Evolutionary conservation across 1,139 yeast species (phyloP), one percentile per base, ranked within the genome.

Genomic region (Yamadazyma conglobata): DNA sequence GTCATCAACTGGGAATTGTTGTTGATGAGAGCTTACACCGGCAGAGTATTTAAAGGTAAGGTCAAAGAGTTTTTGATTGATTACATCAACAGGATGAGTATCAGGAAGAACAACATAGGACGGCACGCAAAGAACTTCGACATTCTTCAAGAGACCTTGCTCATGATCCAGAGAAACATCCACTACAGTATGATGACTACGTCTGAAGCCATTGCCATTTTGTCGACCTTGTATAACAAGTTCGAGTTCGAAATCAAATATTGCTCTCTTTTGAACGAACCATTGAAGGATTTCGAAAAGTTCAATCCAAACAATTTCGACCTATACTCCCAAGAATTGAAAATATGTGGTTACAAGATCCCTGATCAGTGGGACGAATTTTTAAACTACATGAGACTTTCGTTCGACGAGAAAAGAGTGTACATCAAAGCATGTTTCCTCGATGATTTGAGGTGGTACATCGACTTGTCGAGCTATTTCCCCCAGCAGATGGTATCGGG

Each of bases 311-410:
- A 33, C 22, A 24, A 34, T 19, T 18, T 16, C 15, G 24, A 19
- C 10, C 25, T 38, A 12, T 34, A 38, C 16, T 25, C 37, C 10
- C 31, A 32, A 22, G 35, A 34, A 19, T 15, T 36, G 9, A 32
- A 27, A 17, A n/a, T 39, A 7, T 23, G 32, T 22, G 30, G 30
- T 4, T 35, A 16, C 18, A 28, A 15, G n/a, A 23, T 38, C 9
- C 44, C 42, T 8, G 39, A 40, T 2, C 31, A 32, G 17, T 36
- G 39, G 37, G 8, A 17, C 5, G 23, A 25, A 8, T 37, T 39
- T 8, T 11, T 25, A 3, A 11, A 14, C 4, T 16, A 10, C 11
- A 4, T 27, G 6, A 27, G 17, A 13, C 11, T 15, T 14, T 4
- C 25, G 2, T 18, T 22, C 11, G 4, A 6, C 10, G 19, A 14